These are phyloP conservation scores for Chenopodium berlandieri DNA, from an alignment of 148 eudicot species.

Conservation along the genomic window DNA sequence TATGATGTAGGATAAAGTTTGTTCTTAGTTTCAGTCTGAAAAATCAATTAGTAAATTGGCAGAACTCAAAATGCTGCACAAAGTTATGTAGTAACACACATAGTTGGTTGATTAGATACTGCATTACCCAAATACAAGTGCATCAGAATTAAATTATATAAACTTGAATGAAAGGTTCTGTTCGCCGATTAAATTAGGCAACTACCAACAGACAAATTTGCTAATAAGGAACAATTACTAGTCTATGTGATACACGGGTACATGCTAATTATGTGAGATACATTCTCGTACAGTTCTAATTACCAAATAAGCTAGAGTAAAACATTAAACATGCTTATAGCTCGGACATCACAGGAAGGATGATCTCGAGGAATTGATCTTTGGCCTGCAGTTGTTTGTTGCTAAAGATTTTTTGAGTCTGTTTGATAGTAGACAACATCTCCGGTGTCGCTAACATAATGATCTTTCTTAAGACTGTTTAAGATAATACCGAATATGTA, in stretches of 20 bases:
- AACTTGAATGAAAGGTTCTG: neutral
- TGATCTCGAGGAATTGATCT: constrained; percentile 22
- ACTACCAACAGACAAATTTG: neutral
- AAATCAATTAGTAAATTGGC: neutral
- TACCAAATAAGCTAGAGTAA: neutral
- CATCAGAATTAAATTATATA: neutral
- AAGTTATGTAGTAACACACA: neutral
- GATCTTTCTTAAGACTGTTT: constrained; percentile 60
- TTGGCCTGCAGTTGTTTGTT: neutral
- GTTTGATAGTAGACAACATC: constrained; percentile 65
- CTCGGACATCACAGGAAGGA: constrained; percentile 11
- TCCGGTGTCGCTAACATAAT: constrained; percentile 73
- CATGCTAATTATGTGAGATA: neutral
- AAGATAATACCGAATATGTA: constrained; percentile 49
- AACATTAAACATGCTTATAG: neutral
- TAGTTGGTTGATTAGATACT: neutral
- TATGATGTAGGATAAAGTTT: neutral
- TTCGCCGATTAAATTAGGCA: neutral
- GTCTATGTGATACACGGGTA: neutral
- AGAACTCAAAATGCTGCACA: neutral
- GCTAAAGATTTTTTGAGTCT: constrained; percentile 30
- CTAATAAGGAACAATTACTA: neutral
- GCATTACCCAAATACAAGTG: neutral
- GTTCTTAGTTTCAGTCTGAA: neutral
- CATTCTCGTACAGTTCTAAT: neutral